A percentile compares a stretch with the other conserved stretches of the same genome.
Evolutionary conservation across 495 filamentous ascomycete genomes (phyloP).

Genomic region (Trichoderma reesei): DNA sequence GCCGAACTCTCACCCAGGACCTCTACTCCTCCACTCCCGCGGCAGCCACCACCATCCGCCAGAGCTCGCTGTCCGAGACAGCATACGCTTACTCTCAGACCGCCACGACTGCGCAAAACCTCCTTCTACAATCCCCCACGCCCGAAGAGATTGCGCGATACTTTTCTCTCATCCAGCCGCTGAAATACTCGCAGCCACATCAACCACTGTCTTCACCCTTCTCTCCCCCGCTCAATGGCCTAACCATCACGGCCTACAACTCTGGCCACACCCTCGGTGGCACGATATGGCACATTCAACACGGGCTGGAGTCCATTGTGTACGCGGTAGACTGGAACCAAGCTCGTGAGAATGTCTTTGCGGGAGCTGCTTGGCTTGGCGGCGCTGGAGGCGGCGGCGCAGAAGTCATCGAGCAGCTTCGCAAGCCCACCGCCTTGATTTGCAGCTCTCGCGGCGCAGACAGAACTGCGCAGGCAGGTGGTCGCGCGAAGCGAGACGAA

Average conservation of each 20-base stretch:
- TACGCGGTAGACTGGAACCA: slow-evolving; percentile 99
- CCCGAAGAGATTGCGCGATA: slow-evolving; percentile 82
- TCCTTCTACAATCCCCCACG: slow-evolving; percentile 73
- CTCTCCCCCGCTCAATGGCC: slow-evolving; percentile 79
- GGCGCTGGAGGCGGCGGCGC: slow-evolving; percentile 69
- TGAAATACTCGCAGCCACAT: slow-evolving; percentile 96
- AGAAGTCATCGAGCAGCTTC: slow-evolving; percentile 85
- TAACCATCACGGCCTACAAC: slow-evolving; percentile 94
- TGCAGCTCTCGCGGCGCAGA: slow-evolving; percentile 80
- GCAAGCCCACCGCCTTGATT: slow-evolving; percentile 85
- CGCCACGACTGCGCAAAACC: slow-evolving; percentile 31
- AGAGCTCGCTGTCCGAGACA: slow-evolving; percentile 58
- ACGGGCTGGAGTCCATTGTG: slow-evolving; percentile 92
- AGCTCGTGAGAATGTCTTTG: slow-evolving; percentile 80
- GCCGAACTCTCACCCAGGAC: slow-evolving; percentile 83
- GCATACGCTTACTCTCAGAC: slow-evolving; percentile 48
- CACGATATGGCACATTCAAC: slow-evolving; percentile 98
- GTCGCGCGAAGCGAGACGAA: slow-evolving; percentile 73
- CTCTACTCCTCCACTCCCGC: slow-evolving; percentile 83
- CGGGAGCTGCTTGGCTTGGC: slow-evolving; percentile 88
- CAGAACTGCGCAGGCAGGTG: slow-evolving; percentile 56
- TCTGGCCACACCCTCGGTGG: slow-evolving; percentile 92
- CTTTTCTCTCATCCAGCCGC: slow-evolving; percentile 81
- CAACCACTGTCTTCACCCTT: slow-evolving; percentile 77
- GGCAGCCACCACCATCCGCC: slow-evolving; percentile 66